Percentiles rank a stretch among this genome's conserved stretches.
Evolutionary conservation across 208 protist species (phyloP).

Genomic region (Plasmodiophora brassicae): DNA sequence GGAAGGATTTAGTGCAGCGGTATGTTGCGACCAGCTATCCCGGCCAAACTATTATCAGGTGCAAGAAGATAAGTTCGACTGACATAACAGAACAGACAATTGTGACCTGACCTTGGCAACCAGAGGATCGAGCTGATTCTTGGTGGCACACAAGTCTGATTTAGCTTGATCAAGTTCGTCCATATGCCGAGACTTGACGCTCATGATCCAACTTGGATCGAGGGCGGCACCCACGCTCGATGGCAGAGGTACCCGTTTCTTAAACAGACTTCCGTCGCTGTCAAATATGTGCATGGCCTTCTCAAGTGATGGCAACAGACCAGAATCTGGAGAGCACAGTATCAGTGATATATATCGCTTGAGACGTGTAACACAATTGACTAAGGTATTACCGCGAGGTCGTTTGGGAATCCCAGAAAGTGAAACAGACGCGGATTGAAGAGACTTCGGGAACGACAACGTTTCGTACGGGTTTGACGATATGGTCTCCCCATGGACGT

Average conservation of each 20-base stretch:
- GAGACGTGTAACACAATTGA: neutral
- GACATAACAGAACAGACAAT: neutral
- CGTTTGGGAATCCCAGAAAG: no score
- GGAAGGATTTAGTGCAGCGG: neutral
- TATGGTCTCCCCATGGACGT: no score
- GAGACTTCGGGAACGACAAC: no score
- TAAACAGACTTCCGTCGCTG: neutral
- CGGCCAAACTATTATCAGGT: neutral
- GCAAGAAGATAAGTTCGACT: neutral
- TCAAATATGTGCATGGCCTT: neutral
- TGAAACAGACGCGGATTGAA: no score
- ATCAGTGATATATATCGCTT: neutral
- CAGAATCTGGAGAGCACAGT: neutral
- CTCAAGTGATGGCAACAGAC: neutral
- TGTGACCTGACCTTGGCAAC: neutral
- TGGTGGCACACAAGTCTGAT: neutral
- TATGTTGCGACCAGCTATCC: neutral
- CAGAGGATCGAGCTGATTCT: neutral
- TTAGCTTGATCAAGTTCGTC: neutral
- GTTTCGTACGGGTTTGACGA: no score
- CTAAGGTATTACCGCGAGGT: neutral
- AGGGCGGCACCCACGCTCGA: neutral
- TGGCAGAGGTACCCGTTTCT: neutral
- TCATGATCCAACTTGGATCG: neutral
- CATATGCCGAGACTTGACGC: neutral